These are phyloP conservation scores for Luffa aegyptiaca DNA, from an alignment of 306 rosid genomes.

Conservation along the genomic window DNA sequence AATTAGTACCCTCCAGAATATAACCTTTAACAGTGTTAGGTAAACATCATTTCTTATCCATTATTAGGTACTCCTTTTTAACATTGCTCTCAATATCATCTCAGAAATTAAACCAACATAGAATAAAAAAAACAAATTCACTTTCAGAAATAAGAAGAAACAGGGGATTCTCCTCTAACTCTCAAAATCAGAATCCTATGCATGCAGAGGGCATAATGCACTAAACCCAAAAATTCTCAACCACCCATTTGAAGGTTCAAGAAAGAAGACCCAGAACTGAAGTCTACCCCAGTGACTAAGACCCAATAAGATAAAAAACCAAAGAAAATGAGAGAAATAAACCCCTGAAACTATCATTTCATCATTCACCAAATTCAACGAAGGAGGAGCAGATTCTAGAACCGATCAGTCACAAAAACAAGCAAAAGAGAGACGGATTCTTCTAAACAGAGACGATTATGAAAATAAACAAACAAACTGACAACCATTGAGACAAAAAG, in stretches of 20 bases:
- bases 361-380: not conserved
- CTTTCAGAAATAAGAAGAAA: not conserved
- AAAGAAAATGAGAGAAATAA: not conserved
- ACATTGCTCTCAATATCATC: not conserved
- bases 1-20: not conserved
- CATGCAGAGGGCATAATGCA: not conserved
- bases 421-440: not conserved
- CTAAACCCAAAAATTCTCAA: not conserved
- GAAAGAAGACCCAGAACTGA: not conserved
- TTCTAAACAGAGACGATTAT: not conserved
- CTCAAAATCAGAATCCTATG: not conserved
- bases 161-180: not conserved
- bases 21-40: not conserved
- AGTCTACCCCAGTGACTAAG: not conserved
- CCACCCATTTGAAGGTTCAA: not conserved
- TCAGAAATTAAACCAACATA: not conserved
- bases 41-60: slow-evolving; percentile 4
- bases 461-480: not conserved
- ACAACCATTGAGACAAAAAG: not conserved
- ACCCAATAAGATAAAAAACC: not conserved
- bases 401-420: not conserved
- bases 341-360: not conserved
- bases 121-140: not conserved
- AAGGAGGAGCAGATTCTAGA: not conserved
- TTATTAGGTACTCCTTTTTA: not conserved